These are phyloP conservation scores for Onygena corvina DNA, from an alignment of 2,329 filamentous ascomycete genomes.

Conservation along the genomic window DNA sequence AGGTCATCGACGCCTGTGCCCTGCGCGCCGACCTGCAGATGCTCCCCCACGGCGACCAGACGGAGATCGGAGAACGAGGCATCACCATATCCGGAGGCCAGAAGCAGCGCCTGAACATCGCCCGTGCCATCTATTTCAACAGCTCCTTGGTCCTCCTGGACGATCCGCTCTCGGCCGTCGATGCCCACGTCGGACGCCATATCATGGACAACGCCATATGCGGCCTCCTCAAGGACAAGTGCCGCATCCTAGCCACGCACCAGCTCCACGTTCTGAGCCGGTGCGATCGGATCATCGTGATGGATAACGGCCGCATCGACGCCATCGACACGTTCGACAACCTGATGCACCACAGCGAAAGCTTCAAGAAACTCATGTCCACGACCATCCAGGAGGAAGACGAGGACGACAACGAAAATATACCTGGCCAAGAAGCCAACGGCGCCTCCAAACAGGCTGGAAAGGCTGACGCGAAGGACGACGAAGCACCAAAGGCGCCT, in stretches of 20 bases:
- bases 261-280: slow-evolving; percentile 85
- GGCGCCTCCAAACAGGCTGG: slow-evolving; percentile 38
- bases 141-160: slow-evolving; percentile 53
- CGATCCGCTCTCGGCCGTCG: slow-evolving; percentile 47
- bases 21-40: slow-evolving; percentile 78
- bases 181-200: slow-evolving; percentile 49
- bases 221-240: slow-evolving; percentile 77
- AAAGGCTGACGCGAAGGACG: slow-evolving; percentile 40
- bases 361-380: slow-evolving; percentile 71
- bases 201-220: slow-evolving; percentile 92
- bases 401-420: slow-evolving; percentile 31
- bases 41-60: slow-evolving; percentile 77
- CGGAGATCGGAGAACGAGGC: slow-evolving; percentile 88
- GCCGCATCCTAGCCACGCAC: slow-evolving; percentile 82
- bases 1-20: slow-evolving; percentile 78
- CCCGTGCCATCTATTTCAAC: slow-evolving; percentile 58
- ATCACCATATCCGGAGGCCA: slow-evolving; percentile 94
- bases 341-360: slow-evolving; percentile 64
- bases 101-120: slow-evolving; percentile 90
- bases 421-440: slow-evolving; percentile 37
- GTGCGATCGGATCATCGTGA: slow-evolving; percentile 86
- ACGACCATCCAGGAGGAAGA: slow-evolving; percentile 57
- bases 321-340: slow-evolving; percentile 83
- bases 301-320: slow-evolving; percentile 73
- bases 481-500: slow-evolving; percentile 28